Evolutionary conservation across 352 stramenopile species (phyloP).

Genomic region (Phytophthora europaea): DNA sequence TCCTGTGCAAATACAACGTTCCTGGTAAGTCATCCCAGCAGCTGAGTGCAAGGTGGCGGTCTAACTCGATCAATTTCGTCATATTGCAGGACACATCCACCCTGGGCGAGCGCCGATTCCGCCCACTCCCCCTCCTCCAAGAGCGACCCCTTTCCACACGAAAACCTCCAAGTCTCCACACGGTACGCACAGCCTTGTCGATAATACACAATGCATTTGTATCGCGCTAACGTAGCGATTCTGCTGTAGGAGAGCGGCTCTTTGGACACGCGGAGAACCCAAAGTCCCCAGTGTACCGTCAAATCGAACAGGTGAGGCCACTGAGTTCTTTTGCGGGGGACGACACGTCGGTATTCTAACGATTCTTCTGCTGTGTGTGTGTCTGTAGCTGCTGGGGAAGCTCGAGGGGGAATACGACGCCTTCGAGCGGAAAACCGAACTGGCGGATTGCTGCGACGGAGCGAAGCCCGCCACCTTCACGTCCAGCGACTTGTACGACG

Average conservation of each 20-base stretch:
- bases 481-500: slow-evolving; percentile 81
- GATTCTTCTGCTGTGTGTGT: too few species aligned
- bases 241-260: slow-evolving; percentile 47
- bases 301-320: slow-evolving; percentile 58
- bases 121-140: slow-evolving; percentile 16
- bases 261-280: slow-evolving; percentile 61
- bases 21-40: slow-evolving; percentile 41
- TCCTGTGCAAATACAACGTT: slow-evolving; percentile 87
- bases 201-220: neutral
- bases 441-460: slow-evolving; percentile 52
- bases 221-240: slow-evolving; percentile 1
- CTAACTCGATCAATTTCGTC: neutral
- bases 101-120: slow-evolving; percentile 51
- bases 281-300: slow-evolving; percentile 68
- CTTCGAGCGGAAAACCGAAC: slow-evolving; percentile 53
- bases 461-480: slow-evolving; percentile 54
- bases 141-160: slow-evolving; percentile 33
- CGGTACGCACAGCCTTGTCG: slow-evolving; percentile 21
- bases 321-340: neutral
- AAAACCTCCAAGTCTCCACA: slow-evolving; percentile 34
- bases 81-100: slow-evolving; percentile 69
- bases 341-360: neutral
- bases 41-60: neutral
- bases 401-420: slow-evolving; percentile 70
- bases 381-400: slow-evolving; percentile 46